A percentile compares a stretch with the other conserved stretches of the same genome.
Evolutionary conservation across 306 rosid species (phyloP).

Genomic region (Biancaea sappan): DNA sequence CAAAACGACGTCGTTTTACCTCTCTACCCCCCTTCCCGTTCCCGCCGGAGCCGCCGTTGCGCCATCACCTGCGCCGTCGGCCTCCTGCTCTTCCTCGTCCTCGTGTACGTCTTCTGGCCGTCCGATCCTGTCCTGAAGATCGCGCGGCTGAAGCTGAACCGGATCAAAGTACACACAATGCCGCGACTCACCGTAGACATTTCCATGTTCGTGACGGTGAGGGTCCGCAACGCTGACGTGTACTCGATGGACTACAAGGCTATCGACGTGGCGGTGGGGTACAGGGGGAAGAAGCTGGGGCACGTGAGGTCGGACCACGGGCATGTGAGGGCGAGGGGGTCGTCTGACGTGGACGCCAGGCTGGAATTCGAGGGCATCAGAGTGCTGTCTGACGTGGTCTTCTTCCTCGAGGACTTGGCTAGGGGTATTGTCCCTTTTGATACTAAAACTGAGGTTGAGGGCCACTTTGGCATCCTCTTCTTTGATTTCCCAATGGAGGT

Average conservation of each 20-base stretch:
- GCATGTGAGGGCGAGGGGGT: slow-evolving; percentile 64
- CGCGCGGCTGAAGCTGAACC: slow-evolving; percentile 52
- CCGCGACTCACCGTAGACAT: slow-evolving; percentile 67
- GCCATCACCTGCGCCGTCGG: slow-evolving; percentile 31
- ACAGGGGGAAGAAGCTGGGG: slow-evolving; percentile 71
- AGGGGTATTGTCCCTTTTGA: slow-evolving; percentile 66
- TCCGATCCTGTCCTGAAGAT: slow-evolving; percentile 61
- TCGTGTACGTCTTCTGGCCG: slow-evolving; percentile 57
- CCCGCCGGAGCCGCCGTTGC: slow-evolving; percentile 30
- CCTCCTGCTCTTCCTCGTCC: slow-evolving; percentile 24
- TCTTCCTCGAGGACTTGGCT: slow-evolving; percentile 64
- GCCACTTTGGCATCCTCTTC: slow-evolving; percentile 54
- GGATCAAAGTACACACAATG: slow-evolving; percentile 50
- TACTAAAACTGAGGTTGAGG: slow-evolving; percentile 51
- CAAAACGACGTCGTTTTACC: slow-evolving; percentile 45
- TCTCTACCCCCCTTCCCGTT: slow-evolving; percentile 20
- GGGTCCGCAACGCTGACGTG: slow-evolving; percentile 57
- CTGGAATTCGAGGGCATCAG: slow-evolving; percentile 57
- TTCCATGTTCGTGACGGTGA: slow-evolving; percentile 52
- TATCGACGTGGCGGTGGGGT: slow-evolving; percentile 64
- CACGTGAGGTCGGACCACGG: slow-evolving; percentile 57
- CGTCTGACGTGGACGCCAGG: slow-evolving; percentile 73
- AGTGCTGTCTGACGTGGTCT: slow-evolving; percentile 62
- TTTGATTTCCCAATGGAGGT: slow-evolving; percentile 65
- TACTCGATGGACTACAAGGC: slow-evolving; percentile 57